Conservation (phyloP, 2,329 filamentous ascomycete genomes). For the Zasmidium cellare region DNA sequence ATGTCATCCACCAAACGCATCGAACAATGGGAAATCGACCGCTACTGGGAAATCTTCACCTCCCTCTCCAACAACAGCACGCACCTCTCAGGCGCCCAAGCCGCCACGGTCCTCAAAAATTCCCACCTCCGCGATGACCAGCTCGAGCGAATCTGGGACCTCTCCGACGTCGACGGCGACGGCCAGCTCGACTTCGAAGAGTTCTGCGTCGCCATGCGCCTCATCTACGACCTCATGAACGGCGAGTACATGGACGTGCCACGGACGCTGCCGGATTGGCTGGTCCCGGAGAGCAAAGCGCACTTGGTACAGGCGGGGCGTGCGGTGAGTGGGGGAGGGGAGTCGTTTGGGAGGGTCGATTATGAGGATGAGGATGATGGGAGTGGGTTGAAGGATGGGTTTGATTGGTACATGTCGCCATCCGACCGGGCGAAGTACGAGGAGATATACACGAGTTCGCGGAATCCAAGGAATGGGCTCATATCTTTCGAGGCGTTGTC, state of each 20-base stretch:
- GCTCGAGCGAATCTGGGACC: slow-evolving; percentile 95
- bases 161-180: slow-evolving; percentile 96
- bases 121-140: slow-evolving; percentile 73
- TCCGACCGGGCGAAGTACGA: slow-evolving; percentile 91
- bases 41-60: slow-evolving; percentile 79
- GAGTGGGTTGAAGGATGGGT: slow-evolving; percentile 86
- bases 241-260: slow-evolving; percentile 94
- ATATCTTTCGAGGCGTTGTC: slow-evolving; percentile 71
- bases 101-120: slow-evolving; percentile 72
- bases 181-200: slow-evolving; percentile 98
- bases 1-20: slow-evolving; percentile 54
- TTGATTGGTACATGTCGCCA: slow-evolving; percentile 99
- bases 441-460: slow-evolving; percentile 92
- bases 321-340: slow-evolving; percentile 75
- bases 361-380: slow-evolving; percentile 75
- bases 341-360: slow-evolving; percentile 81
- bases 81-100: slow-evolving; percentile 68
- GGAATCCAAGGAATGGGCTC: slow-evolving; percentile 77
- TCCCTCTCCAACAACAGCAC: slow-evolving; percentile 64
- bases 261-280: slow-evolving; percentile 82
- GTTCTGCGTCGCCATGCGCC: slow-evolving; percentile 97
- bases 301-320: slow-evolving; percentile 82
- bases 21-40: slow-evolving; percentile 72
- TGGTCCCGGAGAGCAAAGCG: slow-evolving; percentile 91
- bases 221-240: slow-evolving; percentile 97